Percentiles rank a stretch among this genome's conserved stretches.
Conservation (phyloP, 345 rosid species). For the Acer yangbiense region DNA sequence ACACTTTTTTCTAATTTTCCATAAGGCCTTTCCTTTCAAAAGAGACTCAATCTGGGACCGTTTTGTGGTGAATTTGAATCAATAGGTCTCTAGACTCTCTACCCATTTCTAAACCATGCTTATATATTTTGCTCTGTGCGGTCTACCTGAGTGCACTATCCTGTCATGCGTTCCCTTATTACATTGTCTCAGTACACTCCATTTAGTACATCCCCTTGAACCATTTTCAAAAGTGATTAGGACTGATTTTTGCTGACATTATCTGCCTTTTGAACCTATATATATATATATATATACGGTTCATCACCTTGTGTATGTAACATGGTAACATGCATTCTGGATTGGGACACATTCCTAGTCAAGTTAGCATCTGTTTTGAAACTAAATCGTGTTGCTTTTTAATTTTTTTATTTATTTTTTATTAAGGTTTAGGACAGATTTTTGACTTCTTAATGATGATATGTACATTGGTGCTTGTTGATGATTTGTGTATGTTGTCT, state of each 20-base stretch:
- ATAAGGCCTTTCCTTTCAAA: no score
- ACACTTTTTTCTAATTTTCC: background rate
- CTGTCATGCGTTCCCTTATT: background rate
- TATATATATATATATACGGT: no score
- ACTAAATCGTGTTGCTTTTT: background rate
- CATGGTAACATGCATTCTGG: constrained; percentile 4
- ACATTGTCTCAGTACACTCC: no score
- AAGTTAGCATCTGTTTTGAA: background rate
- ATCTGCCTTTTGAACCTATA: background rate
- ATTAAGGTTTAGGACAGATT: background rate
- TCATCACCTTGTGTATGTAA: background rate
- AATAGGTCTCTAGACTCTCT: no score
- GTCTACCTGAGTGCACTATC: background rate
- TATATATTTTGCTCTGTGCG: background rate
- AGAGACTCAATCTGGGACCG: no score
- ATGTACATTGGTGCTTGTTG: background rate
- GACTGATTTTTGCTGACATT: background rate
- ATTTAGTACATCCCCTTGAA: no score
- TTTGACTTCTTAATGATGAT: background rate
- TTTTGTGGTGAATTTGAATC: no score
- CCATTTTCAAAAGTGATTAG: no score
- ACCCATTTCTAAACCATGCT: background rate
- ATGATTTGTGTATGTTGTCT: background rate
- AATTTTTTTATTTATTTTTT: background rate
- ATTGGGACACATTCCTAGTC: background rate